Percentiles rank a stretch among this genome's conserved stretches.
Evolutionary conservation across 148 eudicot genomes (phyloP).

Genomic region (Persicaria maculosa): DNA sequence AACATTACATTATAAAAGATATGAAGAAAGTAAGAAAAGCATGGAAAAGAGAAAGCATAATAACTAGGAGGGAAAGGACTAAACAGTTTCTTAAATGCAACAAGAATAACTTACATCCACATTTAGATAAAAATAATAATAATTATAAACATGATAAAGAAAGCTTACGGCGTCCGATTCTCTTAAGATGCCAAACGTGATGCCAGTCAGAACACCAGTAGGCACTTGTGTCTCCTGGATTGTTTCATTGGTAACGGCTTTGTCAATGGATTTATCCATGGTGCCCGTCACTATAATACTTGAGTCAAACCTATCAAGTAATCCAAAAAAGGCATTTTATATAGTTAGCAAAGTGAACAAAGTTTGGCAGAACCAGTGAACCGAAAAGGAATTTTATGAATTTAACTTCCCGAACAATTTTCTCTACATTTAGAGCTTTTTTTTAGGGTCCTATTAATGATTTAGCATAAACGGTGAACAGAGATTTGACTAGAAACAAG

Average conservation of each 20-base stretch:
- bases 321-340: background rate
- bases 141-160: background rate
- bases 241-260: background rate
- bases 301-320: background rate
- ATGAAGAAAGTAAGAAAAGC: background rate
- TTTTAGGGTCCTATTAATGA: background rate
- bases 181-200: slow-evolving; percentile 46
- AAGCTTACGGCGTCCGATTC: slow-evolving; percentile 73
- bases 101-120: background rate
- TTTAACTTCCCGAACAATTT: background rate
- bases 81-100: background rate
- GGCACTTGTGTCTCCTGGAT: slow-evolving; percentile 44
- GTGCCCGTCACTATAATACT: background rate
- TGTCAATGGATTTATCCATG: slow-evolving; percentile 2
- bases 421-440: background rate
- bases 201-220: slow-evolving; percentile 44
- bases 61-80: background rate
- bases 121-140: background rate
- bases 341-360: background rate
- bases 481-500: background rate
- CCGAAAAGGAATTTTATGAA: background rate
- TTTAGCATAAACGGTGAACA: background rate
- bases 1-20: background rate
- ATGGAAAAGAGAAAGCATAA: background rate
- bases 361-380: background rate